Percentiles rank a stretch among this genome's conserved stretches.
These are phyloP conservation scores for Fusarium longipes DNA, from an alignment of 2,329 filamentous ascomycete genomes.

Conservation along the genomic window DNA sequence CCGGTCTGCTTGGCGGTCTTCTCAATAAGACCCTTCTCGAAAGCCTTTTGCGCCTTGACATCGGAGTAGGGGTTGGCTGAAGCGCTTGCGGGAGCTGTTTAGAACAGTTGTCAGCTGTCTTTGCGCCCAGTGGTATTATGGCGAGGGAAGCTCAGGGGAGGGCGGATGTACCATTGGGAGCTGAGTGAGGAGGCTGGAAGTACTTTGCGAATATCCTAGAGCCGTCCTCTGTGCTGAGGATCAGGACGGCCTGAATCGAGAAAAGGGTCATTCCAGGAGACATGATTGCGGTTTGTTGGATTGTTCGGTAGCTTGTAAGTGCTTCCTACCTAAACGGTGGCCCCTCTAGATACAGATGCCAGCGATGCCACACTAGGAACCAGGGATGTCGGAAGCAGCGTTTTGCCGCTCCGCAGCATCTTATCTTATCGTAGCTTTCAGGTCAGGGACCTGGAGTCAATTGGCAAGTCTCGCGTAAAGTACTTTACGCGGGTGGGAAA, in stretches of 20 bases:
- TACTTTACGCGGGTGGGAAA: conserved; percentile 56
- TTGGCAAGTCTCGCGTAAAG: conserved; percentile 43
- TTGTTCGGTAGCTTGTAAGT: conserved; percentile 37
- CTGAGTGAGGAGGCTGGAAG: conserved; percentile 73
- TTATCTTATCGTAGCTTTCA: conserved; percentile 9
- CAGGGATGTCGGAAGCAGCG: conserved; percentile 44
- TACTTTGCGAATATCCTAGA: conserved; percentile 95
- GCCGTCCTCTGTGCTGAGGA: conserved; percentile 87
- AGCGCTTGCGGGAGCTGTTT: conserved; percentile 57
- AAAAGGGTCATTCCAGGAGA: conserved; percentile 80
- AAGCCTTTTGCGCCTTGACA: conserved; percentile 92
- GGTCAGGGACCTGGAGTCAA: not conserved
- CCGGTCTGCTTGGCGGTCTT: conserved; percentile 96
- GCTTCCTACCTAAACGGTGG: conserved; percentile 34
- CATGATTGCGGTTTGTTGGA: conserved; percentile 60
- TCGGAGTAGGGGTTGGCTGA: conserved; percentile 83
- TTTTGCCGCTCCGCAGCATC: conserved; percentile 47
- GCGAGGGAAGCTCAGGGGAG: conserved; percentile 33
- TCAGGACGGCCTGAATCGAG: conserved; percentile 80
- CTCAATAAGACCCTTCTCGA: conserved; percentile 94
- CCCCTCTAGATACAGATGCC: conserved; percentile 50
- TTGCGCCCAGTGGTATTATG: conserved; percentile 40
- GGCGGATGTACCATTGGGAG: conserved; percentile 51
- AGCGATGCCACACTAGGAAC: conserved; percentile 42
- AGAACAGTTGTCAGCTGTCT: conserved; percentile 43